A percentile compares a stretch with the other conserved stretches of the same genome.
phyloP scores from a whole-genome alignment of 2,329 filamentous ascomycete genomes.

The Hortaea werneckii region DNA sequence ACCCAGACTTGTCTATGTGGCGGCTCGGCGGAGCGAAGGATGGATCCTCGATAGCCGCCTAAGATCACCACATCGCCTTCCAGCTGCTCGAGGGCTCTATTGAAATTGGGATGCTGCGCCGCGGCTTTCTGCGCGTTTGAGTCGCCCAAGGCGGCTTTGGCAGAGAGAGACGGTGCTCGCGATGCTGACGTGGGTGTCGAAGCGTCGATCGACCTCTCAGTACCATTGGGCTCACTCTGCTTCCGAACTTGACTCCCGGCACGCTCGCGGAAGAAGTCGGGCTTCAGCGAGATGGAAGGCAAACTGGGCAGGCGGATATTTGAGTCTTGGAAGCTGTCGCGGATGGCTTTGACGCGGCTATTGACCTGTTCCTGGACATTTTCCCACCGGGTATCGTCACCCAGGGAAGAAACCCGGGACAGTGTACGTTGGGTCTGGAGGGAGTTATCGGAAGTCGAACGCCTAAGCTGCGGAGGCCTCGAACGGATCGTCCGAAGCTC shows the following conservation, averaged over 20 bases:
- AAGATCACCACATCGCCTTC: constrained; percentile 80
- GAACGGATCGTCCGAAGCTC: constrained; percentile 11
- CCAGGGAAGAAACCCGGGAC: constrained; percentile 71
- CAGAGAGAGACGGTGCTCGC: constrained; percentile 14
- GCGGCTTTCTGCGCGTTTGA: constrained; percentile 12
- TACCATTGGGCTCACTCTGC: neutral
- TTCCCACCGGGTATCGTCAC: constrained; percentile 72
- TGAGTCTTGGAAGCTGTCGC: constrained; percentile 76
- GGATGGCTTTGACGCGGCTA: constrained; percentile 78
- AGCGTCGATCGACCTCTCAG: neutral
- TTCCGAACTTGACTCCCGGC: constrained; percentile 10
- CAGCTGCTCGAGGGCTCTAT: constrained; percentile 53
- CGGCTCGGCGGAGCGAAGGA: constrained; percentile 73
- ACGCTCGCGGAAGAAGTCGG: constrained; percentile 22
- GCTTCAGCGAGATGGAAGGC: constrained; percentile 35
- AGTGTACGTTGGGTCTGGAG: constrained; percentile 61
- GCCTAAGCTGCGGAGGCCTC: constrained; percentile 35
- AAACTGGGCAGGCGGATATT: constrained; percentile 53
- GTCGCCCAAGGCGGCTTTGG: constrained; percentile 13
- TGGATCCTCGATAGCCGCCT: constrained; percentile 81
- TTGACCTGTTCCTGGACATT: constrained; percentile 79
- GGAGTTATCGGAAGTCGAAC: constrained; percentile 67
- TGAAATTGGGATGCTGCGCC: constrained; percentile 40
- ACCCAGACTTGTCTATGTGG: constrained; percentile 88
- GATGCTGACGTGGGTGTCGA: constrained; percentile 13